Conservation (phyloP, 2,329 filamentous ascomycete species). For the Bipolaris zeicola region DNA sequence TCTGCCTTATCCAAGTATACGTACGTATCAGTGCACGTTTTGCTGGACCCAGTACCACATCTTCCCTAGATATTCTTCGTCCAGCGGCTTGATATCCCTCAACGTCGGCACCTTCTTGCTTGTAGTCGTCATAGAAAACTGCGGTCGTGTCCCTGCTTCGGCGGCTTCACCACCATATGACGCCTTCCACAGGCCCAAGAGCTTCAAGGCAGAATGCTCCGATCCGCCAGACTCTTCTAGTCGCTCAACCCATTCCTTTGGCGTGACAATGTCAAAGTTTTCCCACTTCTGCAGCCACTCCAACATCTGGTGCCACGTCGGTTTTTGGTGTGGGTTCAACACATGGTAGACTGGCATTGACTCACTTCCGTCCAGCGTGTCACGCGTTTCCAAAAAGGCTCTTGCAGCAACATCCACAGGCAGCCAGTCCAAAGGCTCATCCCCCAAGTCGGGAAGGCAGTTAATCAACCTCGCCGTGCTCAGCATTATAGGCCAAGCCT, state of each 20-base stretch:
- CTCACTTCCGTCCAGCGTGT: constrained; percentile 10
- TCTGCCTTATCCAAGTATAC: neutral
- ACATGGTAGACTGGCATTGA: constrained; percentile 54
- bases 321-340: constrained; percentile 53
- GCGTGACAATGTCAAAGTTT: constrained; percentile 50
- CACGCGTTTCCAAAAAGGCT: constrained; percentile 54
- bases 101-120: constrained; percentile 44
- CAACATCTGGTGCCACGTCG: constrained; percentile 56
- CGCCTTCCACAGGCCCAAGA: constrained; percentile 58
- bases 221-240: constrained; percentile 43
- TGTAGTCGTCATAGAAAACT: constrained; percentile 47
- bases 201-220: constrained; percentile 54
- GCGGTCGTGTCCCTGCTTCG: constrained; percentile 9
- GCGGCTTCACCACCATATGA: constrained; percentile 41
- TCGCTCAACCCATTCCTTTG: constrained; percentile 51
- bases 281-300: constrained; percentile 50
- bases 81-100: constrained; percentile 47
- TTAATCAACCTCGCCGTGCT: constrained; percentile 38
- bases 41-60: constrained; percentile 51
- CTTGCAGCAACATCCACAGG: constrained; percentile 50
- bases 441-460: constrained; percentile 36
- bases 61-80: constrained; percentile 52
- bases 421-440: constrained; percentile 41
- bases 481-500: constrained; percentile 46
- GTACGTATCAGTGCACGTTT: constrained; percentile 19